These are phyloP conservation scores for Botrytis fabae DNA, from an alignment of 2,329 filamentous ascomycete genomes.

Conservation along the genomic window DNA sequence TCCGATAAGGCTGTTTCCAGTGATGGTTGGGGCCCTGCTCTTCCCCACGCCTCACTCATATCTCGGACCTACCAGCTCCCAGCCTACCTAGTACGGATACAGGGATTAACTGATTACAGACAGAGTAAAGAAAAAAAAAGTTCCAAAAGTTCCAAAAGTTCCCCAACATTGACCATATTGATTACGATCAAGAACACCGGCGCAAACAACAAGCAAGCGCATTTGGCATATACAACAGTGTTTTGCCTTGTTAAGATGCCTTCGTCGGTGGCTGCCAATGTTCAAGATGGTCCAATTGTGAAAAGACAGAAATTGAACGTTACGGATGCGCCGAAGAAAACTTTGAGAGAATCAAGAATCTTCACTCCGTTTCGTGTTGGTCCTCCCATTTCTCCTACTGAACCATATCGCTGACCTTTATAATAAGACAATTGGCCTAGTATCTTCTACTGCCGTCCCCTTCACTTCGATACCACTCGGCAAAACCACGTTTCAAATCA, in stretches of 20 bases:
- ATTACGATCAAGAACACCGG: not conserved
- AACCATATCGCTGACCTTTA: conserved; percentile 27
- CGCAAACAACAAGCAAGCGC: conserved; percentile 10
- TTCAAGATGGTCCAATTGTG: conserved; percentile 58
- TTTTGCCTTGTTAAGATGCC: conserved; percentile 45
- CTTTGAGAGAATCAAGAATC: conserved; percentile 66
- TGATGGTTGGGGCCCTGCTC: not conserved
- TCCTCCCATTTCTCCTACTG: conserved; percentile 21
- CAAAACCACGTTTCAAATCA: conserved; percentile 95
- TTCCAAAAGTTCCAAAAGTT: not conserved
- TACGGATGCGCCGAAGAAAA: conserved; percentile 44
- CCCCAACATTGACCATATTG: not conserved
- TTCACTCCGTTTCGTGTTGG: conserved; percentile 91
- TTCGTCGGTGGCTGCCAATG: conserved; percentile 44
- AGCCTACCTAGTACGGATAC: not conserved
- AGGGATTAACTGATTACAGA: conserved; percentile 13
- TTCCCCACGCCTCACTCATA: not conserved
- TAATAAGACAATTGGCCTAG: conserved; percentile 80
- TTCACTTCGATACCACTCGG: conserved; percentile 88
- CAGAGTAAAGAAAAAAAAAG: not conserved
- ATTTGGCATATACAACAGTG: not conserved
- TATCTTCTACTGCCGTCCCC: conserved; percentile 86
- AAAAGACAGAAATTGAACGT: conserved; percentile 73
- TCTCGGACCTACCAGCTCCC: not conserved
- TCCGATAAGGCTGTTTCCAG: not conserved